Percentiles rank a stretch among this genome's conserved stretches.
Conservation (phyloP, 495 filamentous ascomycete species). For the Xanthoparmelia taractica region DNA sequence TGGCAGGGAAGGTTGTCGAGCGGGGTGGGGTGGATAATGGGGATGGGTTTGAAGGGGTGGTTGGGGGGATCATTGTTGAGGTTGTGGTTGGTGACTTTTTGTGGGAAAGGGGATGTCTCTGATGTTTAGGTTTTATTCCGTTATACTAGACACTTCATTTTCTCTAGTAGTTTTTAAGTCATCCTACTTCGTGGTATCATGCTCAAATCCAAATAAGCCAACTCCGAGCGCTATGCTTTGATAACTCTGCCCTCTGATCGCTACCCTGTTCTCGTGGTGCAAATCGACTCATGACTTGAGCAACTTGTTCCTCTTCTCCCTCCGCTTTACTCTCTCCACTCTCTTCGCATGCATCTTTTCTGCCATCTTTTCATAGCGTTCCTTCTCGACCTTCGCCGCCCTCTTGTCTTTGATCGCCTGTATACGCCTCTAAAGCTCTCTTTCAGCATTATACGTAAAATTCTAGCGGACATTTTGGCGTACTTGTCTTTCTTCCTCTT, state of each 20-base stretch:
- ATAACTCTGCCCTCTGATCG: constrained; percentile 1
- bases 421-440: constrained; percentile 55
- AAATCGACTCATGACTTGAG: constrained; percentile 65
- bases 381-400: constrained; percentile 84
- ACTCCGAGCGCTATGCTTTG: constrained; percentile 13
- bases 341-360: constrained; percentile 96
- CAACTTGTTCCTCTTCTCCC: constrained; percentile 96
- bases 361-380: constrained; percentile 86
- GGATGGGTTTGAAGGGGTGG: constrained; percentile 28
- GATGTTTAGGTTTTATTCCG: background rate
- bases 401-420: constrained; percentile 74
- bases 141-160: background rate
- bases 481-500: constrained; percentile 80
- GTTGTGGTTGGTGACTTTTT: constrained; percentile 40
- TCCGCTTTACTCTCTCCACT: constrained; percentile 83
- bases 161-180: background rate
- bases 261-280: constrained; percentile 5
- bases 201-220: constrained; percentile 4
- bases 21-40: constrained; percentile 7
- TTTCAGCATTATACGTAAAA: background rate
- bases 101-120: constrained; percentile 26
- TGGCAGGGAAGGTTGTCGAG: constrained; percentile 21
- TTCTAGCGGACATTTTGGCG: background rate
- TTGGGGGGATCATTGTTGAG: constrained; percentile 42
- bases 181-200: constrained; percentile 6